Conservation (phyloP, 148 eudicot genomes). For the Selenicereus undatus region DNA sequence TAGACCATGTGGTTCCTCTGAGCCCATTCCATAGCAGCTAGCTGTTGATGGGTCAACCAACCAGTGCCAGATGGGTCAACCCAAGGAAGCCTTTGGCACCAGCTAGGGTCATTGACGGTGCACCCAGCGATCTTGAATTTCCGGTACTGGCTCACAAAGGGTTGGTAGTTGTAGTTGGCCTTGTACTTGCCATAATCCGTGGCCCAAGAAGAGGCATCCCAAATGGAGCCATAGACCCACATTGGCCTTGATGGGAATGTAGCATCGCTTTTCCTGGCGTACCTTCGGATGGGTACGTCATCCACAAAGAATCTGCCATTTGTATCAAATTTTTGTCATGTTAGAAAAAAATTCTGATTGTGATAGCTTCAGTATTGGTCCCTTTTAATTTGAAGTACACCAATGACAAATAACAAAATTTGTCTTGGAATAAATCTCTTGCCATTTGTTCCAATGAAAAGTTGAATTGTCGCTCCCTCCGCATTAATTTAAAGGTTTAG, state of each 20-base stretch:
- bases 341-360: background rate
- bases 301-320: slow-evolving; percentile 83
- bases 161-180: slow-evolving; percentile 85
- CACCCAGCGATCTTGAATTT: slow-evolving; percentile 82
- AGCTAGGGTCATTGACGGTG: slow-evolving; percentile 37
- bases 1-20: slow-evolving; percentile 62
- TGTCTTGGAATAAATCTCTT: background rate
- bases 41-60: slow-evolving; percentile 54
- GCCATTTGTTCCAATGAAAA: background rate
- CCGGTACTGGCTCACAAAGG: slow-evolving; percentile 64
- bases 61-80: slow-evolving; percentile 51
- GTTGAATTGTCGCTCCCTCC: background rate
- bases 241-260: slow-evolving; percentile 93
- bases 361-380: background rate
- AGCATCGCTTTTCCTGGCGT: slow-evolving; percentile 66
- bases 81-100: slow-evolving; percentile 52
- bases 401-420: background rate
- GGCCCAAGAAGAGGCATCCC: slow-evolving; percentile 99
- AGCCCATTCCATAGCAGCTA: slow-evolving; percentile 63
- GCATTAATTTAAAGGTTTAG: background rate
- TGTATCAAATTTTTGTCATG: slow-evolving; percentile 5
- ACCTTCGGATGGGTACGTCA: slow-evolving; percentile 93
- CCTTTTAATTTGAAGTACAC: background rate
- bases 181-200: slow-evolving; percentile 89
- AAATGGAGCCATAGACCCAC: slow-evolving; percentile 92